Evolutionary conservation across 2,329 filamentous ascomycete genomes (phyloP).

Genomic region (Tolypocladium nubicola): DNA sequence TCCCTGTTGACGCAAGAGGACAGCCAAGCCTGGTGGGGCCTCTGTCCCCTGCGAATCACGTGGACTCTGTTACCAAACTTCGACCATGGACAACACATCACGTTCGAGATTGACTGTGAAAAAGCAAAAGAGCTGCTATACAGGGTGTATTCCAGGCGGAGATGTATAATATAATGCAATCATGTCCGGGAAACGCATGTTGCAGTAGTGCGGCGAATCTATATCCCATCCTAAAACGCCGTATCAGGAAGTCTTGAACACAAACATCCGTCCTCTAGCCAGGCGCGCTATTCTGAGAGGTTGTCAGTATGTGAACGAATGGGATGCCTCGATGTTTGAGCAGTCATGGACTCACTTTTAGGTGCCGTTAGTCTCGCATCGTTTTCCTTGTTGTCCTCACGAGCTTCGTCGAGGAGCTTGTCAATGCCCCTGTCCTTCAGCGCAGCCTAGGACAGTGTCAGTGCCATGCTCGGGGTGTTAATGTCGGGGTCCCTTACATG

Average conservation of each 20-base stretch:
- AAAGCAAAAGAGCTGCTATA: neutral
- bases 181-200: neutral
- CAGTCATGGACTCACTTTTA: conserved; percentile 23
- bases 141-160: neutral
- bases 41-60: conserved; percentile 22
- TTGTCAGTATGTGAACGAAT: neutral
- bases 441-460: conserved; percentile 48
- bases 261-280: neutral
- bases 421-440: conserved; percentile 87
- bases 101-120: neutral
- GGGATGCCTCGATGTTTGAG: neutral
- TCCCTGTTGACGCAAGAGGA: conserved; percentile 1
- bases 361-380: conserved; percentile 46
- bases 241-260: neutral
- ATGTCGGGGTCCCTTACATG: conserved; percentile 39
- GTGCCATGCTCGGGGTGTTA: neutral
- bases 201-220: neutral
- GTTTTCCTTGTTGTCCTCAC: conserved; percentile 81
- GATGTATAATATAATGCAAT: neutral
- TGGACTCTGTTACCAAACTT: conserved; percentile 1
- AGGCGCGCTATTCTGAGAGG: neutral
- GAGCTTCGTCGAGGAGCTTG: conserved; percentile 81
- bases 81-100: neutral
- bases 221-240: neutral
- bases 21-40: neutral